phyloP scores from a whole-genome alignment of 176 grass and related monocot genomes.

The Bonia amplexicaulis region DNA sequence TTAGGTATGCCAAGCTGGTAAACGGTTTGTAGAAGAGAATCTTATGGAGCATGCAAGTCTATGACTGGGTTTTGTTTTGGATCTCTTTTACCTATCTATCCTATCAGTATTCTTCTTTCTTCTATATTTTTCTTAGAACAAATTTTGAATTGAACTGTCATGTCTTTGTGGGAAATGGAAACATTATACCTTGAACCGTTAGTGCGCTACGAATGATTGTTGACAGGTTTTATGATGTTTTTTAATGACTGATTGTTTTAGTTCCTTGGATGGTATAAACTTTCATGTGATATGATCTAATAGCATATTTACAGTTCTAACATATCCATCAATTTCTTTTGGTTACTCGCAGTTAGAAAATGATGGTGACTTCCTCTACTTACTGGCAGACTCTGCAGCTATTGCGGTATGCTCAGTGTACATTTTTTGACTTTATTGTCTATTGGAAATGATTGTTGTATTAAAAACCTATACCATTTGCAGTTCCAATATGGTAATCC shows the following conservation, averaged over 20 bases:
- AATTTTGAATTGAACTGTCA: background rate
- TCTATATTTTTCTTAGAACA: background rate
- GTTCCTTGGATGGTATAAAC: background rate
- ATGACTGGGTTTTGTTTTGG: background rate
- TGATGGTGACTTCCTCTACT: slow-evolving; percentile 90
- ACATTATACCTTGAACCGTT: slow-evolving; percentile 2
- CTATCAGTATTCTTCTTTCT: background rate
- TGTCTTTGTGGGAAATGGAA: slow-evolving; percentile 1
- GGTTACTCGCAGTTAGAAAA: slow-evolving; percentile 59
- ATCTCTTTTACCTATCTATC: slow-evolving; percentile 9
- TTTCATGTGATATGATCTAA: background rate
- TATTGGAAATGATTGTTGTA: slow-evolving; percentile 8
- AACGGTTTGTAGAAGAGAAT: background rate
- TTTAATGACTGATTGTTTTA: background rate
- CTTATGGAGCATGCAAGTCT: slow-evolving; percentile 1
- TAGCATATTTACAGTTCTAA: background rate
- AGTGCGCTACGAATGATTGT: background rate
- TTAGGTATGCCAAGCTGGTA: background rate
- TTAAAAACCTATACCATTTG: slow-evolving; percentile 28
- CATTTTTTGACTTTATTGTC: slow-evolving; percentile 18
- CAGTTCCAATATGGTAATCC: slow-evolving; percentile 97
- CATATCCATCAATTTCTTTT: slow-evolving; percentile 1
- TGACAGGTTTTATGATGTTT: background rate
- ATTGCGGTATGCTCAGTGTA: slow-evolving; percentile 62
- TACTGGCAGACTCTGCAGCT: slow-evolving; percentile 82